Base-by-base conservation (phyloP, 768 basidiomycete genomes). In the Mycena haematopus region DNA sequence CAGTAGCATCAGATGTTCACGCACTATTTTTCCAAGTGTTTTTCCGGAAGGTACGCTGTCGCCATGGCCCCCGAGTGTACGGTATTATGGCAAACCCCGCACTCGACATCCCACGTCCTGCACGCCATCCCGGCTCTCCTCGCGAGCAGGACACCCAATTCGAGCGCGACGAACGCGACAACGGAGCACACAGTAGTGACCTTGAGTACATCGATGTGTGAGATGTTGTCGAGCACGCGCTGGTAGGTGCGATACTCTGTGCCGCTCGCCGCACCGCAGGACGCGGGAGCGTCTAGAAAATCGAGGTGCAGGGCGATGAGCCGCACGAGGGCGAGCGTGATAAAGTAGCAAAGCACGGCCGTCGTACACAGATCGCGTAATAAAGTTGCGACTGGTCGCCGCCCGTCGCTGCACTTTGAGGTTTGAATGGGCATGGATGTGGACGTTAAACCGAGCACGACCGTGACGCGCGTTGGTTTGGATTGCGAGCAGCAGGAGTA, bases 321-420 rank as follows among this genome's bases (percentile, higher is more conserved):
- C 17, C 56, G 56, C 13, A 63, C 51, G 52, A 63, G 62, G 29
- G n/a, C 56, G 45, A 63, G 56, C 9, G 62, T 63, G 52, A 58
- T 58, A 46, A 63, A 3, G 38, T 63, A 58, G 62, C 62, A 58
- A 19, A 63, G 62, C 36, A 45, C 57, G 46, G 58, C 24, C 4
- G 40, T 63, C 22, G 46, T 44, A 27, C 53, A n/a, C 6, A 63
- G 29, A 2, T 63, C 62, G 45, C 62, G 62, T 2, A 63, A 35
- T 1, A 63, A 10, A 15, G 36, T n/a, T 6, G 22, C 21, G 25
- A 25, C 22, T 35, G 14, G 22, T 8, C 24, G 4, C 29, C 29
- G 57, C 9, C 22, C 14, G 0, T 25, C 10, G 25, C 6, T 15
- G 36, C 17, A 29, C 17, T 33, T 45, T 17, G 4, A 4, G 9